Percentiles rank a stretch among this genome's conserved stretches.
phyloP scores from a whole-genome alignment of 2,329 filamentous ascomycete species.

The Septoria linicola region DNA sequence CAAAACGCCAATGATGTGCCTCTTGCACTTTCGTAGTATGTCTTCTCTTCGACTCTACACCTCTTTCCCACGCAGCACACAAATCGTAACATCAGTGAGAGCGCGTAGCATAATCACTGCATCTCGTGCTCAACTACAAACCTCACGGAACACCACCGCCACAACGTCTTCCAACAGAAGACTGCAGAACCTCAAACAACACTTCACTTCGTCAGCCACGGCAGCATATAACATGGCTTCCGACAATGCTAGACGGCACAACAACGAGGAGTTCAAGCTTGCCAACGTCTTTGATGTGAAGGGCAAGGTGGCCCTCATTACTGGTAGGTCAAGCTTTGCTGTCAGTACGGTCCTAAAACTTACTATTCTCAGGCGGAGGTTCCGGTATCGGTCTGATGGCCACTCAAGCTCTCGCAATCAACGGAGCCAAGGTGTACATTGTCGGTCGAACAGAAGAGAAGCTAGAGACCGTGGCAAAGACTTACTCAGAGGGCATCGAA shows the following conservation, averaged over 20 bases:
- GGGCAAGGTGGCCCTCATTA: conserved; percentile 44
- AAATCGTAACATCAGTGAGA: not conserved
- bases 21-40: not conserved
- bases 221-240: conserved; percentile 31
- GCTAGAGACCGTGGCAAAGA: conserved; percentile 48
- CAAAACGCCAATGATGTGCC: too few species aligned
- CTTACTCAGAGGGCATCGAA: conserved; percentile 45
- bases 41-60: not conserved
- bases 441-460: conserved; percentile 50
- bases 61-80: not conserved
- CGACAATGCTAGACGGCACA: conserved; percentile 28
- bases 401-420: conserved; percentile 45
- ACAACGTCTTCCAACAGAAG: conserved; percentile 3
- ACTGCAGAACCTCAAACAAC: conserved; percentile 12
- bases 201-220: conserved; percentile 17
- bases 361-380: conserved; percentile 40
- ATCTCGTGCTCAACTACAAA: not conserved
- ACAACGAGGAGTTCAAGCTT: conserved; percentile 40
- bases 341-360: not conserved
- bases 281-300: conserved; percentile 41
- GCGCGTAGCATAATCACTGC: not conserved
- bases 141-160: not conserved
- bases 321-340: conserved; percentile 19
- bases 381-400: conserved; percentile 51
- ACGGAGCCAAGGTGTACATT: conserved; percentile 50